Percentiles rank a stretch among this genome's conserved stretches.
phyloP scores from a whole-genome alignment of 2,329 filamentous ascomycete genomes.

The Cercospora zeina region DNA sequence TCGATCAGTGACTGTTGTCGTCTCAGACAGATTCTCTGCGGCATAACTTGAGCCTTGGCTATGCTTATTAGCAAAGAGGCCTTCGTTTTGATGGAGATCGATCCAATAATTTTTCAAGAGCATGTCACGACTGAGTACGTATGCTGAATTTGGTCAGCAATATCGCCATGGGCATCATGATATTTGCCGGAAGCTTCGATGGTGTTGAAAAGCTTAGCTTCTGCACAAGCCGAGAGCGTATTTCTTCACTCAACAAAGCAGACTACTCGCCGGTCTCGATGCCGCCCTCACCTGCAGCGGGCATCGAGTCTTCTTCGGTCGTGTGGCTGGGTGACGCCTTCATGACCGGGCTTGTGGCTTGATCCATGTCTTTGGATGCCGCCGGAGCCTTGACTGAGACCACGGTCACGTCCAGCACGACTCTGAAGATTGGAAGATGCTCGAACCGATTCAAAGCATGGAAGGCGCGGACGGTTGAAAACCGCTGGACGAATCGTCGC shows the following conservation, averaged over 20 bases:
- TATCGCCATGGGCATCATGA: not conserved
- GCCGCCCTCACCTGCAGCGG: not conserved
- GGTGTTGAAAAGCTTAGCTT: not conserved
- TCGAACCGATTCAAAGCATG: too few relatives aligned
- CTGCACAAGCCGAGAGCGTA: not conserved
- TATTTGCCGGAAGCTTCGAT: not conserved
- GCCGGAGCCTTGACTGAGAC: not conserved
- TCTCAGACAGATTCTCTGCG: too few relatives aligned
- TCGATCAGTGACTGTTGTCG: too few relatives aligned
- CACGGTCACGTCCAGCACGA: not conserved
- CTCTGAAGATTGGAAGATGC: not conserved
- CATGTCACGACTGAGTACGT: too few relatives aligned
- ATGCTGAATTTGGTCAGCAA: too few relatives aligned
- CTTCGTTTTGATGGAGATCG: too few relatives aligned
- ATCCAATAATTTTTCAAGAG: too few relatives aligned
- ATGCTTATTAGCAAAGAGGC: too few relatives aligned
- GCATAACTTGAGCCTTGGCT: too few relatives aligned
- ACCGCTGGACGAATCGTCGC: too few relatives aligned
- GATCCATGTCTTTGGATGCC: not conserved
- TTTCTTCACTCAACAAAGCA: not conserved
- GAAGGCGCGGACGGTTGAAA: too few relatives aligned
- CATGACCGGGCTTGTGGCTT: not conserved
- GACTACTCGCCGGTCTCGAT: not conserved
- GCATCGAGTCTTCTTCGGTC: not conserved
- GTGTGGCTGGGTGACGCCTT: not conserved